Conservation (phyloP, 768 basidiomycete species). For the Melanogaster broomeanus region DNA sequence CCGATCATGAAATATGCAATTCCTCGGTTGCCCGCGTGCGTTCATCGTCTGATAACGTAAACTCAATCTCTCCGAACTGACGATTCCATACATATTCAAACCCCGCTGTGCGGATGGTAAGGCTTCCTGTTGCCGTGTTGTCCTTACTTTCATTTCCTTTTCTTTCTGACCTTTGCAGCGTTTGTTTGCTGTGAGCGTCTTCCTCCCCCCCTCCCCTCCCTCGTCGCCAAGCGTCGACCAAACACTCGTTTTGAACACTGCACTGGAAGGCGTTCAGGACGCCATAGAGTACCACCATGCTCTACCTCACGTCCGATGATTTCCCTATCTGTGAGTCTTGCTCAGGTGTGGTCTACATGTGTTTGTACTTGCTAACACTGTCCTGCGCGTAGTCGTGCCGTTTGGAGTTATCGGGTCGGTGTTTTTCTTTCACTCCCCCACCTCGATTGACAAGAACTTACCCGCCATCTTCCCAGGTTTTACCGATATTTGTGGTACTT, state of each 20-base stretch:
- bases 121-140: not conserved
- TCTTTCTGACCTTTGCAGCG: not conserved
- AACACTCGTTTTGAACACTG: conserved; percentile 12
- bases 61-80: not conserved
- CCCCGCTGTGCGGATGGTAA: not conserved
- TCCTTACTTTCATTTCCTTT: not conserved
- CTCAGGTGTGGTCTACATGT: not conserved
- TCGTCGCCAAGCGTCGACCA: conserved; percentile 12
- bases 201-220: not conserved
- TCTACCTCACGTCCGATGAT: conserved; percentile 88
- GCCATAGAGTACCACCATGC: conserved; percentile 44
- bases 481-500: conserved; percentile 94
- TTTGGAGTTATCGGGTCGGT: conserved; percentile 84
- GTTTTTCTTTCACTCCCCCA: not conserved
- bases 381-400: conserved; percentile 66
- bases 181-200: not conserved
- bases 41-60: too few species aligned
- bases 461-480: conserved; percentile 51
- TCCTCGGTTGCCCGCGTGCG: not conserved
- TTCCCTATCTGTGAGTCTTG: conserved; percentile 82
- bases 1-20: too few species aligned
- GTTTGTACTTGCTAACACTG: conserved; percentile 2
- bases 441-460: not conserved
- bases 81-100: conserved; percentile 4
- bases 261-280: not conserved